Base-by-base conservation (phyloP, 2,329 filamentous ascomycete genomes). In the Tympanopsis confertula region DNA sequence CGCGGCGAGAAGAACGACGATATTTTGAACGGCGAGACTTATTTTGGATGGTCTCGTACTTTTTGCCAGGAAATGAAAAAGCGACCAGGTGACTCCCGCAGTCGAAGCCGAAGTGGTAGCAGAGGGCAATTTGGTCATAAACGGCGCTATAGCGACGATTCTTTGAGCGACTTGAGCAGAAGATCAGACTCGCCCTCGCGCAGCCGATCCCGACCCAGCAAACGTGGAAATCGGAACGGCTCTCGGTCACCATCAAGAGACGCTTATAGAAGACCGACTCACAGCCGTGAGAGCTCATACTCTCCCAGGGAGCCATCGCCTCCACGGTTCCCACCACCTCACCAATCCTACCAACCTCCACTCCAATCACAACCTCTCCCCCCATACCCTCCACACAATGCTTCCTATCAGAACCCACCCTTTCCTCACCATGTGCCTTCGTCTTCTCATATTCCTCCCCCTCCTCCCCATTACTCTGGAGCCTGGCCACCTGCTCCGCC, bases 11-110 rank as follows among this genome's bases (percentile, higher is more conserved):
- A 59, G 14, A 68, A 64, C 2, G 68, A 66, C 7, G 58, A 33
- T 7, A 33, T 65, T 3, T 47, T 64, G 3, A 61, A 63, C 5
- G 66, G 66, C 3, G 68, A 71, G 39, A 69, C 71, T 5, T 78
- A 78, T 45, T 79, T 78, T 51, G 76, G 75, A 24, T 80, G 77
- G 76, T 77, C 74, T 13, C 61, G 63, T 36, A 58, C 61, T 10
- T 78, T 80, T 43, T 79, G 74, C 48, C 63, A 76, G 43, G 71
- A 70, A 42, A 79, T 79, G 71, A 74, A 70, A 48, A 49, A 49
- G 37, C 50, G 55, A 39, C 41, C 38, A 30, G 43, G 38, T 32
- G 7, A n/a, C 22, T 26, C 22, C 22, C 22, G 22, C 7, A 26
- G 22, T 26, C 22, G 22, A 26, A 26, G 22, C n/a, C 22, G 22